Evolutionary conservation across 805 yeast species (phyloP).

Genomic region (Soucietia sequanensis): DNA sequence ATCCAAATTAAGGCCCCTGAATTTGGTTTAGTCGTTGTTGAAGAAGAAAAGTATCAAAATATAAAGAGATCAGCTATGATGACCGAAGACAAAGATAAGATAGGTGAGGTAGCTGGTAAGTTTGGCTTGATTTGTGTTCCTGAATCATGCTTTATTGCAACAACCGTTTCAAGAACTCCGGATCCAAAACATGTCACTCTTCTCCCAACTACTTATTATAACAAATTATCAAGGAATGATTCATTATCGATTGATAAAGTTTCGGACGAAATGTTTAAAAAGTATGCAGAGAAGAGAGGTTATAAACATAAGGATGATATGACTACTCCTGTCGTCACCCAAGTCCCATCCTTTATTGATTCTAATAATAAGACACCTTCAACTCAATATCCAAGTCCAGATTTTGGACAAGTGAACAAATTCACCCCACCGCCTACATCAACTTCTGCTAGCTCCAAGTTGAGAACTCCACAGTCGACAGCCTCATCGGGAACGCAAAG

Average conservation of each 20-base stretch:
- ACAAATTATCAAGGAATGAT: constrained; percentile 50
- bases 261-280: constrained; percentile 42
- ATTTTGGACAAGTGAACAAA: background rate
- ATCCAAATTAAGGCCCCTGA: constrained; percentile 34
- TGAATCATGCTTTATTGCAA: constrained; percentile 56
- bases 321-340: constrained; percentile 20
- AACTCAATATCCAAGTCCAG: constrained; percentile 14
- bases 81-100: constrained; percentile 19
- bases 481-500: background rate
- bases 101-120: constrained; percentile 42
- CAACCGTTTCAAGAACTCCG: constrained; percentile 55
- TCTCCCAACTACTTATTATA: constrained; percentile 63
- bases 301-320: constrained; percentile 27
- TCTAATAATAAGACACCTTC: constrained; percentile 12
- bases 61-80: constrained; percentile 9
- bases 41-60: constrained; percentile 9
- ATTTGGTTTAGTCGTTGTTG: constrained; percentile 29
- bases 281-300: constrained; percentile 52
- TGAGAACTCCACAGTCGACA: background rate
- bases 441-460: constrained; percentile 1
- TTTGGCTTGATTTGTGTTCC: constrained; percentile 58
- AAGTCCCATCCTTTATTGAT: constrained; percentile 14
- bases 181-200: constrained; percentile 59
- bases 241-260: constrained; percentile 43
- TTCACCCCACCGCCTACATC: constrained; percentile 8